Evolutionary conservation across 164 flowering plant species (phyloP), one percentile per base, ranked within the genome.

Genomic region (Macadamia integrifolia): DNA sequence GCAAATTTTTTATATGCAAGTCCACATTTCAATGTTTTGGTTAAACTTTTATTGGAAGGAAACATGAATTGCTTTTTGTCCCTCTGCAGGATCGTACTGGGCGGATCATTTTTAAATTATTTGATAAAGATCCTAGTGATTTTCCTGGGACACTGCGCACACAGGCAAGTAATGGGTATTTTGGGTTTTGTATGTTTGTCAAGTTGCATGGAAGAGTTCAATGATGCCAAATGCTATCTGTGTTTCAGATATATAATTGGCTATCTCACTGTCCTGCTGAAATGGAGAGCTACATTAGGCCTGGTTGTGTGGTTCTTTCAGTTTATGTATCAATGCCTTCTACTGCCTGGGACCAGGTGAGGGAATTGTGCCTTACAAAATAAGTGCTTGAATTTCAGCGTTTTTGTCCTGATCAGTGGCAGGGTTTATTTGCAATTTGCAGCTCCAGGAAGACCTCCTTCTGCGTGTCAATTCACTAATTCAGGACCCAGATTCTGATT

Each of bases 261-360:
- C 98, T 93, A 72, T 79, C 94, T 60, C 84, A 81, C 67, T 79
- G 96, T 71, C 98, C 98, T 28, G 79, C 94, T 14, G 97, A 93
- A 59, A 88, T 93, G 84, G 98, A 93, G 78, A 88, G 98, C 79
- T 88, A 89, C 77, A 93, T 93, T 23, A 78, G 98, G 69, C 98
- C 98, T 65, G 98, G 72, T 84, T 93, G 9, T 83, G 88, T 75
- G 78, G 81, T 79, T 86, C 89, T 23, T 87, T 88, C 32, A 12
- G 62, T 91, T 59, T 93, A 89, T 76, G 59, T 82, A 40, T 84
- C 89, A 32, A 85, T 91, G 97, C 64, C 94, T 50, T 76, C 79
- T 49, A 66, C 79, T 78, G 81, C 86, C 40, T 93, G 98, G 98
- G 85, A 88, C 43, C 80, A 84, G 73, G 98, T 91, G 79, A 83